These are phyloP conservation scores for Solanum hybrid DNA, from an alignment of 305 asterid genomes.

Conservation along the genomic window DNA sequence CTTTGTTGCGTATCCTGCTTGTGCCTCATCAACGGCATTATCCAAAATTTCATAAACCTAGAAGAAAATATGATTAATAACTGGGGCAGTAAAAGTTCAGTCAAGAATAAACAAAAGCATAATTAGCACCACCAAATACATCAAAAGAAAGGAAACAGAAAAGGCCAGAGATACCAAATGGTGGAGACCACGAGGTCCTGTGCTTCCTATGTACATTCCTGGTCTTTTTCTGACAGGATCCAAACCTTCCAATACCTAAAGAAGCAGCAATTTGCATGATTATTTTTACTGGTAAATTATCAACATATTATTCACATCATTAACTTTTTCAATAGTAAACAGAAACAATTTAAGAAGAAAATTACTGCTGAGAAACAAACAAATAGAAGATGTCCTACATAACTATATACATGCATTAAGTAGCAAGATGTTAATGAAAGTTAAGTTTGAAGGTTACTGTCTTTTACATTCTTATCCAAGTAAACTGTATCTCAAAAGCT, in stretches of 20 bases:
- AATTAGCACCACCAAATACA: neutral
- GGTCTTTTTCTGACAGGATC: conserved; percentile 93
- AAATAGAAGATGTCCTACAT: neutral
- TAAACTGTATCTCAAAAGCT: neutral
- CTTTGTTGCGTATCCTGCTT: conserved; percentile 87
- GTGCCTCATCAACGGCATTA: conserved; percentile 94
- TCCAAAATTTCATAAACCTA: conserved; percentile 93
- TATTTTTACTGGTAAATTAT: neutral
- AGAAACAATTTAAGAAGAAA: neutral
- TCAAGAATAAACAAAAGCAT: neutral
- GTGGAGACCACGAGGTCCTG: conserved; percentile 87
- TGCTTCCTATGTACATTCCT: conserved; percentile 96
- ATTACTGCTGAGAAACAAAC: neutral
- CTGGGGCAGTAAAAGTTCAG: conserved; percentile 5
- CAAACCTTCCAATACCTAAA: conserved; percentile 85
- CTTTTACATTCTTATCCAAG: conserved; percentile 2
- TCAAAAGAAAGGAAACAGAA: neutral
- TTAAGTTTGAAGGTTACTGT: neutral
- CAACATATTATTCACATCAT: neutral
- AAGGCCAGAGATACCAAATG: conserved; percentile 53
- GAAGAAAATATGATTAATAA: conserved; percentile 13
- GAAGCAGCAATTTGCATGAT: neutral
- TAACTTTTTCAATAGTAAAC: neutral
- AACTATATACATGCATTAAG: neutral
- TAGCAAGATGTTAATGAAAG: neutral